Conservation (phyloP, 352 stramenopile genomes). For the Globisporangium spinosum region DNA sequence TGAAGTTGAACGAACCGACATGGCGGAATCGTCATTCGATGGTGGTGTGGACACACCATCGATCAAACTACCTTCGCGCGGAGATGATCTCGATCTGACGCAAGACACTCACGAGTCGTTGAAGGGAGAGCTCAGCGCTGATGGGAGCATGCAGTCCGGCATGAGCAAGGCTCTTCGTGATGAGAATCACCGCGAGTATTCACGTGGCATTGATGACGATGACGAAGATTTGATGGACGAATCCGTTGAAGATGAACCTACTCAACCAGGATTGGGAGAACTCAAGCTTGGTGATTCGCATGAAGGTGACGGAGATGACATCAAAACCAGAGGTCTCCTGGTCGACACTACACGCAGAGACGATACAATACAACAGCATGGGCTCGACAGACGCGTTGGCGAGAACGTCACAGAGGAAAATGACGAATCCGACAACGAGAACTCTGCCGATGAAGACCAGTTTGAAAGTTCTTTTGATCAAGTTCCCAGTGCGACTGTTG, state of each 20-base stretch:
- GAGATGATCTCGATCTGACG: neutral
- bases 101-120: neutral
- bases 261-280: neutral
- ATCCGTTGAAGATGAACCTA: neutral
- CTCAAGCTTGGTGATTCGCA: conserved; percentile 1
- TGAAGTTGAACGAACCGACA: neutral
- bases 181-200: neutral
- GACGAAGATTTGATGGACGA: neutral
- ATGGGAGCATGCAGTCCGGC: neutral
- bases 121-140: neutral
- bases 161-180: neutral
- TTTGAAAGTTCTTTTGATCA: conserved; percentile 12
- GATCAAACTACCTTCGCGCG: neutral
- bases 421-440: neutral
- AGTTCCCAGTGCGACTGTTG: neutral
- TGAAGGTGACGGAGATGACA: neutral
- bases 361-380: neutral
- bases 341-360: neutral
- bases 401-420: neutral
- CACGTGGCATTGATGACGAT: neutral
- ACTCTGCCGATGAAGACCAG: neutral
- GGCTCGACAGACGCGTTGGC: neutral
- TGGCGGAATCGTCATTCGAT: neutral
- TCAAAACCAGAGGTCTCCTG: neutral
- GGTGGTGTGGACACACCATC: neutral